These are phyloP conservation scores for Claviceps lovelessii DNA, from an alignment of 2,329 filamentous ascomycete genomes.

Conservation along the genomic window DNA sequence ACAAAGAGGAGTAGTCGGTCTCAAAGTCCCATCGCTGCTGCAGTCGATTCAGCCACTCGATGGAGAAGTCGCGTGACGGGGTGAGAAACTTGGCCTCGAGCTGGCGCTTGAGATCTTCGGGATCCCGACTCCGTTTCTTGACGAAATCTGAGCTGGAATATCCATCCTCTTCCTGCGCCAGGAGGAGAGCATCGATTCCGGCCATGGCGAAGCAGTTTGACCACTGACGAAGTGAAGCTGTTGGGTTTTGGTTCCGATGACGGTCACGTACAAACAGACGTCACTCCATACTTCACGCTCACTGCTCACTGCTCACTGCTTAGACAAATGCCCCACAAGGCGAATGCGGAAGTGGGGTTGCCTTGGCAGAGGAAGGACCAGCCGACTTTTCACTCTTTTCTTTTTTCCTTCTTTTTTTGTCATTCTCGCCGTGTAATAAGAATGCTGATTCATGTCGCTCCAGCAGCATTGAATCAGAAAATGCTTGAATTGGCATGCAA, in stretches of 20 bases:
- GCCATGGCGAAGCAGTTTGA: constrained; percentile 13
- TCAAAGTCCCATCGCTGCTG: constrained; percentile 83
- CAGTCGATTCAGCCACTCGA: constrained; percentile 73
- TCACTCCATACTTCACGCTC: neutral
- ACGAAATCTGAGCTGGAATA: neutral
- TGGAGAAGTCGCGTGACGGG: constrained; percentile 65
- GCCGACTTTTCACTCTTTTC: neutral
- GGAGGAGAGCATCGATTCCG: constrained; percentile 22
- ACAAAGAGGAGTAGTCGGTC: constrained; percentile 68
- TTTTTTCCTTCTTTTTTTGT: neutral
- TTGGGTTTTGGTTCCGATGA: constrained; percentile 1
- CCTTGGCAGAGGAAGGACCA: neutral
- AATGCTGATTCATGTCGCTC: neutral
- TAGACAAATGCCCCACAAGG: neutral
- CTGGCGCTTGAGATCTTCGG: constrained; percentile 50
- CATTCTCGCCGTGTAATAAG: neutral
- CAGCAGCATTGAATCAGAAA: neutral
- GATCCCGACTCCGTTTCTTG: constrained; percentile 24
- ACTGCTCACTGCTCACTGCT: neutral
- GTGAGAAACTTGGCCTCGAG: constrained; percentile 67
- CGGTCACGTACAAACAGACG: neutral
- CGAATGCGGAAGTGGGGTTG: neutral
- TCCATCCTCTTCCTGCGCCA: constrained; percentile 12
- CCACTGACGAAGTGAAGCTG: neutral
- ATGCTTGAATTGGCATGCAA: neutral